These are phyloP conservation scores for Boletus huronensis DNA, from an alignment of 768 basidiomycete genomes.

Conservation along the genomic window DNA sequence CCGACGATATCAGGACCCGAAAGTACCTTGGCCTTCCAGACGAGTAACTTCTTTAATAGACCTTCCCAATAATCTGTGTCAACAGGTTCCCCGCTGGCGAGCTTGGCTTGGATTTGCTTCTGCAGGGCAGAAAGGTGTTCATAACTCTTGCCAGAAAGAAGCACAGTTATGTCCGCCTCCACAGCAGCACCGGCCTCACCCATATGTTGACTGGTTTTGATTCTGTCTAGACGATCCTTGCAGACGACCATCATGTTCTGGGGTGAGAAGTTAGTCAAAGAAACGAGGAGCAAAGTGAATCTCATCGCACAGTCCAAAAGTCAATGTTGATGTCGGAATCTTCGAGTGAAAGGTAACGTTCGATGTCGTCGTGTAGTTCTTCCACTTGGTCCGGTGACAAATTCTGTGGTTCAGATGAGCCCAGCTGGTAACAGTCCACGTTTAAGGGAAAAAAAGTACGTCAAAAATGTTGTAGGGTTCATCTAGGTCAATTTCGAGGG, in stretches of 20 bases:
- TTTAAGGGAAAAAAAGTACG: slow-evolving; percentile 43
- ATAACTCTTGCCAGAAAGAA: slow-evolving; percentile 83
- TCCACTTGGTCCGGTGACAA: slow-evolving; percentile 83
- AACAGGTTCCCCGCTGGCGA: slow-evolving; percentile 88
- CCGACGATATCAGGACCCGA: neutral
- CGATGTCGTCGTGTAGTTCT: slow-evolving; percentile 93
- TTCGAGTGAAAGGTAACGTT: slow-evolving; percentile 86
- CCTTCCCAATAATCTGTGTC: slow-evolving; percentile 99
- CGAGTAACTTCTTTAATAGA: slow-evolving; percentile 84
- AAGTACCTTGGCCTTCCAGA: slow-evolving; percentile 93
- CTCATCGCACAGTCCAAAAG: slow-evolving; percentile 84
- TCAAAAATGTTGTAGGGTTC: slow-evolving; percentile 98
- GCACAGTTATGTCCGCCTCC: slow-evolving; percentile 75
- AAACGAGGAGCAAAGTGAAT: neutral
- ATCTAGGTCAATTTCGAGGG: slow-evolving; percentile 95
- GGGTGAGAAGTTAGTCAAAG: slow-evolving; percentile 1
- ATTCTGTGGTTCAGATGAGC: slow-evolving; percentile 49
- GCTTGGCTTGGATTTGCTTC: slow-evolving; percentile 81
- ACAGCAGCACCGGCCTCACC: slow-evolving; percentile 74
- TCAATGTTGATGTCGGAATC: slow-evolving; percentile 82
- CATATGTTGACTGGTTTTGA: slow-evolving; percentile 58
- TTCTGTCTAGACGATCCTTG: slow-evolving; percentile 80
- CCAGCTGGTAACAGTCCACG: neutral
- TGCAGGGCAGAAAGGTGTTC: slow-evolving; percentile 83
- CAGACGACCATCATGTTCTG: slow-evolving; percentile 98